Conservation (phyloP, 441 rosid species). For the Lepidium campestre region DNA sequence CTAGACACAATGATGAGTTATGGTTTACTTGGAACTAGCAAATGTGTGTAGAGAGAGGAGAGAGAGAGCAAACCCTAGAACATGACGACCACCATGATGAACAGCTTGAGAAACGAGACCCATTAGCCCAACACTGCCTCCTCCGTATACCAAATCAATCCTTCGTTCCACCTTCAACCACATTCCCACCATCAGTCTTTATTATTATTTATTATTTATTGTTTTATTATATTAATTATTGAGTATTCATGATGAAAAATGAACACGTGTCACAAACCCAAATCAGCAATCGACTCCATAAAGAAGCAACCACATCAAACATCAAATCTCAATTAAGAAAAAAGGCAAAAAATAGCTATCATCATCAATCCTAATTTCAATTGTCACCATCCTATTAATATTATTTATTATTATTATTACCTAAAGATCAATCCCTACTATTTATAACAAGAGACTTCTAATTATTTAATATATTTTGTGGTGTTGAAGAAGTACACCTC, state of each 20-base stretch:
- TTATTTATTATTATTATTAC: conserved; percentile 8
- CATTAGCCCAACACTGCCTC: conserved; percentile 98
- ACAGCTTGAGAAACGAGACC: conserved; percentile 98
- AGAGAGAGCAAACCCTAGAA: conserved; percentile 72
- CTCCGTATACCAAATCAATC: conserved; percentile 97
- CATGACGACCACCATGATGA: conserved; percentile 99
- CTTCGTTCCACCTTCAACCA: conserved; percentile 81
- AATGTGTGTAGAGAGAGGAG: conserved; percentile 15
- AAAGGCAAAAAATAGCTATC: conserved; percentile 17
- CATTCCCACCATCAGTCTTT: conserved; percentile 39
- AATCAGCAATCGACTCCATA: conserved; percentile 7
- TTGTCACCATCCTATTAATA: conserved; percentile 29
- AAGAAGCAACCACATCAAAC: conserved; percentile 25
- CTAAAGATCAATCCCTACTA: conserved; percentile 17
- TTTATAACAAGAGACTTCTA: neutral
- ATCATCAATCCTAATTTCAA: conserved; percentile 39
- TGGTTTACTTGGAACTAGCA: conserved; percentile 16
- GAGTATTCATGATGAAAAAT: conserved; percentile 21
- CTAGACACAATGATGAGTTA: conserved; percentile 26
- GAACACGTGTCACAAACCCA: conserved; percentile 36
- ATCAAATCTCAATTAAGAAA: conserved; percentile 24
- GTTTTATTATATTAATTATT: neutral
- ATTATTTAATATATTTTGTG: neutral
- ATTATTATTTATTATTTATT: conserved; percentile 23
- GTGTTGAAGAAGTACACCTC: conserved; percentile 25